Base-by-base conservation (phyloP, 2,329 filamentous ascomycete genomes). In the Hypoxylon sp. region DNA sequence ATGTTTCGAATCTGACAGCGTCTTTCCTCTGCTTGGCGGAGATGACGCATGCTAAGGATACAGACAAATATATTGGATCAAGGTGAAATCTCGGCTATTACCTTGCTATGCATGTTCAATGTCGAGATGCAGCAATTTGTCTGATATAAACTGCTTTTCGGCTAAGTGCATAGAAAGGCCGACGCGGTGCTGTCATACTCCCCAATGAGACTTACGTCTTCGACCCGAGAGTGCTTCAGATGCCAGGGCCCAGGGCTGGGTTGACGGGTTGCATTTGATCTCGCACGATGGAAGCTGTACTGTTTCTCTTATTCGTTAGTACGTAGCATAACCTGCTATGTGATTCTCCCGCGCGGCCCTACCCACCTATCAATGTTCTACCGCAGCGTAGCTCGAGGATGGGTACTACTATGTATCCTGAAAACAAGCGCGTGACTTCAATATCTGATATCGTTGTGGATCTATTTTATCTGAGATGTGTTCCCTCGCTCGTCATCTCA, bases 371-470 rank as follows among this genome's bases (percentile, higher is more conserved):
- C 46, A 51, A 15, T 50, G 9, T 9, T 20, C 32, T 46, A n/a
- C 25, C 17, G 30, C 38, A n/a, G 37, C 52, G 47, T 46, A 58
- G 47, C 38, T 26, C 41, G 35, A 51, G 27, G 34, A 20, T 36
- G 32, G 41, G 25, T 40, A 19, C 7, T 44, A 5, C 9, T 25
- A 25, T 6, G 9, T 6, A 25, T 25, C 37, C 43, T 45, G 42
- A 51, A 44, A 51, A 53, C 51, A 54, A 51, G 44, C 53, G 50
- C 56, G 51, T 55, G 56, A 55, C 45, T 42, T 46, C 53, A 55
- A 38, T 42, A 43, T 36, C 40, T 51, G 45, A 32, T 50, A 41
- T 42, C n/a, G 37, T 16, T 34, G 44, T 55, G 49, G 55, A 42
- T 23, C 54, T 26, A 27, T 16, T 51, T 26, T 42, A 53, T 49